Conservation (phyloP, 2,329 filamentous ascomycete species). For the Penicillium sp. region DNA sequence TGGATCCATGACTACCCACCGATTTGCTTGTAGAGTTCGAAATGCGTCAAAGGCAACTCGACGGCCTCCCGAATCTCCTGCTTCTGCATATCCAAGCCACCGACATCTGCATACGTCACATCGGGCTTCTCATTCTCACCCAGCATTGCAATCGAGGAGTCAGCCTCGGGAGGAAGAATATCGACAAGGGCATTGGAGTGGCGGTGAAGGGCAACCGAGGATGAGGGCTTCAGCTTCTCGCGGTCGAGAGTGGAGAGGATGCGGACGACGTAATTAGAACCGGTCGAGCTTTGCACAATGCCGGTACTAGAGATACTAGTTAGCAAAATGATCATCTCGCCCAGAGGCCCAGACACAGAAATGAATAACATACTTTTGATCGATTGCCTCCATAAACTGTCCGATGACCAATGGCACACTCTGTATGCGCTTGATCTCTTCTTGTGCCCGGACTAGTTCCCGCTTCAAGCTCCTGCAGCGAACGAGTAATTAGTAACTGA, state of each 20-base stretch:
- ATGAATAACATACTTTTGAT: slow-evolving; percentile 78
- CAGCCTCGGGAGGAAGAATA: slow-evolving; percentile 95
- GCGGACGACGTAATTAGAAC: slow-evolving; percentile 96
- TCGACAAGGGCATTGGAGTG: slow-evolving; percentile 98
- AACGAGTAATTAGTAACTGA: slow-evolving; percentile 9
- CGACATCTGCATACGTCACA: slow-evolving; percentile 94
- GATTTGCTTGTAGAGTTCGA: slow-evolving; percentile 98
- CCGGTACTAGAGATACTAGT: slow-evolving; percentile 58
- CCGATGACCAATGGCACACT: slow-evolving; percentile 96
- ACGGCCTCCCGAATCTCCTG: slow-evolving; percentile 98
- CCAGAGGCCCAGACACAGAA: background rate
- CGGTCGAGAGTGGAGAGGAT: slow-evolving; percentile 97
- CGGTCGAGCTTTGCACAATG: slow-evolving; percentile 95
- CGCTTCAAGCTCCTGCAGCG: slow-evolving; percentile 74
- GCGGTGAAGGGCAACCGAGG: slow-evolving; percentile 90
- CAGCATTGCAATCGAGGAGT: slow-evolving; percentile 97
- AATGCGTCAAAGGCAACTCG: slow-evolving; percentile 90
- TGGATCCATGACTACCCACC: slow-evolving; percentile 41
- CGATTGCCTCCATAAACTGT: slow-evolving; percentile 99
- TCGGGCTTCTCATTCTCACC: slow-evolving; percentile 95
- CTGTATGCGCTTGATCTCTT: slow-evolving; percentile 99
- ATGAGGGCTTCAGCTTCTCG: slow-evolving; percentile 94
- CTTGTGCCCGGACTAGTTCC: slow-evolving; percentile 90
- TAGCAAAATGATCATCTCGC: slow-evolving; percentile 3
- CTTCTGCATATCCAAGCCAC: slow-evolving; percentile 98